Evolutionary conservation across 345 rosid genomes (phyloP).

Genomic region (Carallia pectinifolia): DNA sequence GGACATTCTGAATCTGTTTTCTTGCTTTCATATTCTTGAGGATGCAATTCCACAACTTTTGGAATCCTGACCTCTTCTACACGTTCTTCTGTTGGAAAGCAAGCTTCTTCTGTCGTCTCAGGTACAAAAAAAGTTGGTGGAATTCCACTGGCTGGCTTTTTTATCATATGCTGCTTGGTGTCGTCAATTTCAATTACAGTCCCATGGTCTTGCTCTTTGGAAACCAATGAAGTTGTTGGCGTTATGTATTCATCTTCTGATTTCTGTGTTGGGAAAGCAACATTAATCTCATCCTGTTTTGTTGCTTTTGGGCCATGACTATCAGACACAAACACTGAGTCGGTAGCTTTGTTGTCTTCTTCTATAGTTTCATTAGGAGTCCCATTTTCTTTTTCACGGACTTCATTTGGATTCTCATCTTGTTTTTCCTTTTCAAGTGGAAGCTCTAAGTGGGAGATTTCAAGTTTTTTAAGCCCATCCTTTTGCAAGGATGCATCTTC

Average conservation of each 20-base stretch:
- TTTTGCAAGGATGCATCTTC: constrained; percentile 20
- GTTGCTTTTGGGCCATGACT: constrained; percentile 5
- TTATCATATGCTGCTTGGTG: background rate
- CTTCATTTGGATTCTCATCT: constrained; percentile 4
- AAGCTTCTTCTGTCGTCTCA: background rate
- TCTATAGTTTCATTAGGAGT: background rate
- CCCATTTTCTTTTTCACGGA: background rate
- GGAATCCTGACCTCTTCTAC: constrained; percentile 14
- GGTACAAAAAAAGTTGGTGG: background rate
- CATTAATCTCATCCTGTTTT: constrained; percentile 16
- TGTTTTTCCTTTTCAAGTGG: background rate
- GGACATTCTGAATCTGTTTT: constrained; percentile 6
- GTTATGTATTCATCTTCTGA: constrained; percentile 19
- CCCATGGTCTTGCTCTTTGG: constrained; percentile 7
- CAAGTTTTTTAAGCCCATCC: constrained; percentile 26
- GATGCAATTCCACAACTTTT: constrained; percentile 9
- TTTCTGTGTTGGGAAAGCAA: constrained; percentile 27
- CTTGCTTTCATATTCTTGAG: constrained; percentile 11
- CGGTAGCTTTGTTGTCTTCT: constrained; percentile 11
- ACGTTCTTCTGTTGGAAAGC: constrained; percentile 1
- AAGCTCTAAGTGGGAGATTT: constrained; percentile 9
- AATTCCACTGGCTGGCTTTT: constrained; percentile 3
- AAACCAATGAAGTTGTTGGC: constrained; percentile 17
- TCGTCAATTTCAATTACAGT: background rate
- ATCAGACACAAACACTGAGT: background rate